Conservation (phyloP, 441 rosid genomes). For the Pelargonium myrrhifolium region DNA sequence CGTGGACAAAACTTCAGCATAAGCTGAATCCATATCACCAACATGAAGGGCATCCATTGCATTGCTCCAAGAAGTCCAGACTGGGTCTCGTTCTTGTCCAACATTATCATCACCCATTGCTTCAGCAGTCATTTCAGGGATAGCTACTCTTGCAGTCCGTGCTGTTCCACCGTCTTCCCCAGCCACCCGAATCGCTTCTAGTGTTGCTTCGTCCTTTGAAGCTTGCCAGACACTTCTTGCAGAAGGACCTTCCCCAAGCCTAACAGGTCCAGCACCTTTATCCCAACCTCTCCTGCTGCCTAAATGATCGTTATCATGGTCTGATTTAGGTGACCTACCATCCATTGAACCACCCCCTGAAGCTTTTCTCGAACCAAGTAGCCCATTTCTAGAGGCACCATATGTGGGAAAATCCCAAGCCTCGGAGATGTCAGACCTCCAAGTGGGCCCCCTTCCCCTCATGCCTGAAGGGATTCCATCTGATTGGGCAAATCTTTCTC, state of each 20-base stretch:
- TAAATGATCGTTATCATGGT: constrained; percentile 58
- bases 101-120: constrained; percentile 70
- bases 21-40: constrained; percentile 86
- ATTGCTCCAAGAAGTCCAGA: constrained; percentile 85
- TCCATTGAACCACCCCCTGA: constrained; percentile 43
- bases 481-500: constrained; percentile 68
- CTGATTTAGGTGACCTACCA: constrained; percentile 62
- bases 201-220: constrained; percentile 95
- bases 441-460: constrained; percentile 65
- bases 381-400: constrained; percentile 69
- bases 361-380: constrained; percentile 52
- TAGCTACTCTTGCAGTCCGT: constrained; percentile 51
- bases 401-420: constrained; percentile 62
- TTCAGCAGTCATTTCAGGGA: constrained; percentile 76
- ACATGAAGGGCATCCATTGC: constrained; percentile 89
- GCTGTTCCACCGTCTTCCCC: constrained; percentile 71
- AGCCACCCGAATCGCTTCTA: constrained; percentile 94
- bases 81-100: constrained; percentile 64
- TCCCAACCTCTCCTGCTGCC: constrained; percentile 85
- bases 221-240: constrained; percentile 99
- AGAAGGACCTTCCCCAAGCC: constrained; percentile 97
- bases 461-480: constrained; percentile 51
- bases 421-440: constrained; percentile 73
- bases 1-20: constrained; percentile 64
- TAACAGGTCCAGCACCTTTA: constrained; percentile 57